Evolutionary conservation across 208 protist species (phyloP), one percentile per base, ranked within the genome.

Genomic region (Kentomonas sorsogonicus): DNA sequence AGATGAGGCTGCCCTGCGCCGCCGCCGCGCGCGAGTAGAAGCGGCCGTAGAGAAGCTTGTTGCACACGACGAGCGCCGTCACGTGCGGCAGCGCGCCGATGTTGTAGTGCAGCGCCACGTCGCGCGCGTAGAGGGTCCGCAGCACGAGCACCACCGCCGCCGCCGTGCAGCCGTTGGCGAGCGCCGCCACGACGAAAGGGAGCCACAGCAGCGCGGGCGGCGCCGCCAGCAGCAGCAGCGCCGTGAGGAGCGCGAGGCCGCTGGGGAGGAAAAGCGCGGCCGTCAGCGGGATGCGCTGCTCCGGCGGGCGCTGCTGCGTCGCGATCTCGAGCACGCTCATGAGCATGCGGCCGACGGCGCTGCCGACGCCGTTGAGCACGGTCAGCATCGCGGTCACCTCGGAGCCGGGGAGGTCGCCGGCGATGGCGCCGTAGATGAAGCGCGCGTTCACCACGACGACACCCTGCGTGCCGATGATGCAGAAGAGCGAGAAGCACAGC

Each of bases 41-140:
- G 34, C 60, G 62, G 3, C 80, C 86, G 46, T 91, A 93, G 3
- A 93, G 43, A 34, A 81, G 30, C 55, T 83, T 69, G 66, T 93
- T 93, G 6, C 90, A 56, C 26, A 90, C 29, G 15, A 93, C 33
- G 7, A 80, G 82, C 2, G 77, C 30, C 7, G 44, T 40, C 9
- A 88, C 71, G 2, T 61, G 69, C 2, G 74, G 51, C 31, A 93
- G n/a, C 5, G 68, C 83, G 27, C 63, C 77, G 43, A 75, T 82
- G 65, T 88, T 90, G 48, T 91, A 93, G 57, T 89, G 83, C 44
- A 83, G 88, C 6, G 74, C 86, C 18, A 88, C 63, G 46, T 91
- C 83, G 44, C 80, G 85, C 4, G 71, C 72, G 66, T 87, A 93
- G 9, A 91, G 54, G 15, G 74, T 79, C 15, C 86, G 86, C 46